Percentiles rank a stretch among this genome's conserved stretches.
Evolutionary conservation across 345 rosid genomes (phyloP).

Genomic region (Dovyalis caffra): DNA sequence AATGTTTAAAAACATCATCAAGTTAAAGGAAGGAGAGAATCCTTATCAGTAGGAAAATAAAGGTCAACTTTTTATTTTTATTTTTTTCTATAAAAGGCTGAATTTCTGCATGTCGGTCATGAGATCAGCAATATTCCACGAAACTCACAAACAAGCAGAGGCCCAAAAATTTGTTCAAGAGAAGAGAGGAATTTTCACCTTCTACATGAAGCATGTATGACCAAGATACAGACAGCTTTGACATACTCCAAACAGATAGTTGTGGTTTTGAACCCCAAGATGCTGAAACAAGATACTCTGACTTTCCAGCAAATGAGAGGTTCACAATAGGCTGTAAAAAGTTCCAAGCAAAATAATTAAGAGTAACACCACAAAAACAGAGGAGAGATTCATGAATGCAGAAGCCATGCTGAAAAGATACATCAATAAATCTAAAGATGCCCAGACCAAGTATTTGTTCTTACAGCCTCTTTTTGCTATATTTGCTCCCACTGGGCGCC

Average conservation of each 20-base stretch:
- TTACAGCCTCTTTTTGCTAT: not conserved
- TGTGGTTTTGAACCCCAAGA: constrained; percentile 61
- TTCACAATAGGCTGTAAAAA: constrained; percentile 62
- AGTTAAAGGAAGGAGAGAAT: not conserved
- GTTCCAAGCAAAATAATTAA: constrained; percentile 5
- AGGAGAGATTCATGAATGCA: not conserved
- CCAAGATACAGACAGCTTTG: constrained; percentile 67
- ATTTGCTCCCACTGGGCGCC: no score
- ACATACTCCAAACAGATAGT: constrained; percentile 74
- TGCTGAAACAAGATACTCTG: constrained; percentile 76
- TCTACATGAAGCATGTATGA: constrained; percentile 74
- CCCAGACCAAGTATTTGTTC: not conserved
- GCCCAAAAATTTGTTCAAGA: not conserved
- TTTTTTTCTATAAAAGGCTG: not conserved
- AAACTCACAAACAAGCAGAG: not conserved
- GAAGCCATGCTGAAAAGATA: not conserved
- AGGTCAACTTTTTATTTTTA: not conserved
- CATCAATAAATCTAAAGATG: not conserved
- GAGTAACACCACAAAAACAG: not conserved
- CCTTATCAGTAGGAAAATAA: not conserved
- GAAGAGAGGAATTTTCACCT: constrained; percentile 42
- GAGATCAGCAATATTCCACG: not conserved
- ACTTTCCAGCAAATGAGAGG: constrained; percentile 68
- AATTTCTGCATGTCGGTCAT: not conserved
- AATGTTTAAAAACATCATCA: not conserved